Conservation (phyloP, 2,329 filamentous ascomycete species). For the Lizonia empirigonia region DNA sequence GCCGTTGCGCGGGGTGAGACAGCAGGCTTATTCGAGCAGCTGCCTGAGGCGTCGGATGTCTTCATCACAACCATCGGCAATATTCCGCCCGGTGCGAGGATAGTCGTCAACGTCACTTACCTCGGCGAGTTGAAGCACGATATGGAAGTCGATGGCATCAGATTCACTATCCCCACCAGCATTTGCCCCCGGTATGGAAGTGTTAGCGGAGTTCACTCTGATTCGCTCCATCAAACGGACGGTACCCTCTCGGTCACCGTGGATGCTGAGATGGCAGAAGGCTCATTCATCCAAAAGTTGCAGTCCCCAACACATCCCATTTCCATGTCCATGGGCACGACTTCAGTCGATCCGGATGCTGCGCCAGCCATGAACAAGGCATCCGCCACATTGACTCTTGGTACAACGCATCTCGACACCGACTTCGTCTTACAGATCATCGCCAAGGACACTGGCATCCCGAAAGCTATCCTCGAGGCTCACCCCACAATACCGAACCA, state of each 20-base stretch:
- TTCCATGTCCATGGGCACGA: constrained; percentile 66
- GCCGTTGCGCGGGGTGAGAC: constrained; percentile 65
- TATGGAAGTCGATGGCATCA: constrained; percentile 68
- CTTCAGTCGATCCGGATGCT: constrained; percentile 53
- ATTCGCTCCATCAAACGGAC: constrained; percentile 5
- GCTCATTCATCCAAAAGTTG: constrained; percentile 64
- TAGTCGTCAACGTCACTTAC: constrained; percentile 68
- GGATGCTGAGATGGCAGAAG: constrained; percentile 63
- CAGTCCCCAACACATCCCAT: constrained; percentile 73
- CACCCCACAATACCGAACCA: constrained; percentile 67
- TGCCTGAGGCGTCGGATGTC: constrained; percentile 65
- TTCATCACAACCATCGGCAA: constrained; percentile 73
- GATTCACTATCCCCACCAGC: constrained; percentile 70
- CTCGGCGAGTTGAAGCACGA: constrained; percentile 76
- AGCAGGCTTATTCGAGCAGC: constrained; percentile 69
- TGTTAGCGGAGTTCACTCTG: constrained; percentile 4
- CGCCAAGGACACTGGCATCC: constrained; percentile 64
- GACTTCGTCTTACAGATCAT: constrained; percentile 72
- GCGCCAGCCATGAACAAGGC: constrained; percentile 63
- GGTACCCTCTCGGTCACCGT: constrained; percentile 61
- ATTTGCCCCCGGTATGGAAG: constrained; percentile 71
- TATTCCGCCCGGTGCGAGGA: constrained; percentile 62
- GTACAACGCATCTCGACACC: constrained; percentile 59
- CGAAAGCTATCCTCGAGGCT: constrained; percentile 68
- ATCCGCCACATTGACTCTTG: constrained; percentile 64